phyloP scores from a whole-genome alignment of 768 basidiomycete species.

The Russula sp. region DNA sequence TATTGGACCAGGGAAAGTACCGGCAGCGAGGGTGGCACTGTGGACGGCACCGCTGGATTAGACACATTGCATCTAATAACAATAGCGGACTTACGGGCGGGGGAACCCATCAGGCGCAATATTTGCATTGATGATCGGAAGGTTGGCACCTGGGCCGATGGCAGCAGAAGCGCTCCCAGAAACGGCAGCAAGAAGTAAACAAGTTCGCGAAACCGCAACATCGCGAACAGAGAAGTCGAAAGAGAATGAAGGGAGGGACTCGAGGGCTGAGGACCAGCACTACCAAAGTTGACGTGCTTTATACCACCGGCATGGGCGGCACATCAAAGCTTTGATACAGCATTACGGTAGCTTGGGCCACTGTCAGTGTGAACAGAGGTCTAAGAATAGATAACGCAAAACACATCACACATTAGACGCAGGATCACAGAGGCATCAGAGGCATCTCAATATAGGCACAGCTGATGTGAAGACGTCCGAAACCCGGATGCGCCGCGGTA shows the following conservation, averaged over 20 bases:
- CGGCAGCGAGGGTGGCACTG: conserved; percentile 16
- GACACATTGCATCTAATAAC: background rate
- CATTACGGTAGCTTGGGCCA: background rate
- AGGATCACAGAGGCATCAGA: background rate
- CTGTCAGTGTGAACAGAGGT: background rate
- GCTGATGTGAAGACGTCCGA: background rate
- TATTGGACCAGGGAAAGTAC: conserved; percentile 16
- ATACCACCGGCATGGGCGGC: conserved; percentile 6
- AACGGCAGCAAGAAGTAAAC: conserved; percentile 1
- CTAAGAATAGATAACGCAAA: background rate
- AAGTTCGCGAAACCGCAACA: conserved; percentile 13
- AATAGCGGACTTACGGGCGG: conserved; percentile 15
- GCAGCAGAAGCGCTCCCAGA: conserved; percentile 7
- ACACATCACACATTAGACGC: background rate
- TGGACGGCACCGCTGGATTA: background rate
- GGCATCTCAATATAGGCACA: background rate
- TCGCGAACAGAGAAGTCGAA: background rate
- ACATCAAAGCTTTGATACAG: background rate
- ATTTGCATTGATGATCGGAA: conserved; percentile 10
- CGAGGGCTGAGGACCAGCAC: background rate
- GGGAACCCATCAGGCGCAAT: conserved; percentile 25
- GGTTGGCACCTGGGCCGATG: conserved; percentile 4
- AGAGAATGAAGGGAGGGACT: background rate
- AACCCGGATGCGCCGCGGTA: no score
- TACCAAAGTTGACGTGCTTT: background rate